Base-by-base conservation (phyloP, 352 stramenopile genomes). In the Thraustotheca clavata region DNA sequence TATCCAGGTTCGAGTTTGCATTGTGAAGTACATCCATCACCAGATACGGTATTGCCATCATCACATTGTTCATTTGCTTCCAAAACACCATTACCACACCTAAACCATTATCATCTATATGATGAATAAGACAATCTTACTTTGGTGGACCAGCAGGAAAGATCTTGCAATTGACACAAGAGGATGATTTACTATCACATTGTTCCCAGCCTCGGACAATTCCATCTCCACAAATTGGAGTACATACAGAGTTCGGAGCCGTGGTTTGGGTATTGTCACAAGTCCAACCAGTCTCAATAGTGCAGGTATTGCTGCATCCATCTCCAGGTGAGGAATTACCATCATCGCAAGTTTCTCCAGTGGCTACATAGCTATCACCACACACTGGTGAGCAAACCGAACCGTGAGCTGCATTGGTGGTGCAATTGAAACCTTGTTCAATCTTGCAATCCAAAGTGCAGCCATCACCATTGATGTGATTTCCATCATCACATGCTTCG, bases 401-500 rank as follows among this genome's bases (percentile, higher is more conserved):
- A 11, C 34, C 29, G 27, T 60, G 43, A 3, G 35, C 27, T 20
- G 38, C 22, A 2, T 40, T 9, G 27, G 9, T 16, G 6, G 46
- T 67, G 63, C 69, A 73, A 14, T 49, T 46, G 38, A 43, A 73
- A 26, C 69, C 69, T 26, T 33, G 35, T 41, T 73, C 69, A 18
- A 71, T 52, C 5, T 36, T 29, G 59, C 69, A 73, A 11, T 35
- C 47, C 2, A 22, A 16, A 12, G 47, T 55, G 50, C 69, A 73
- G 35, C 69, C 69, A 49, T 73, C 69, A 43, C 63, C 65, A 14
- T 26, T n/a, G 14, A 67, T 49, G 1, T n/a, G 34, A 55, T 73
- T 73, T 22, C 63, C 63, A 36, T 73, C 69, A 54, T 73, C 69
- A 40, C 69, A 73, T 4, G 16, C 57, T 38, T 73, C 69, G 18